Evolutionary conservation across 2,329 filamentous ascomycete genomes (phyloP).

Genomic region (Daldinia sp.): DNA sequence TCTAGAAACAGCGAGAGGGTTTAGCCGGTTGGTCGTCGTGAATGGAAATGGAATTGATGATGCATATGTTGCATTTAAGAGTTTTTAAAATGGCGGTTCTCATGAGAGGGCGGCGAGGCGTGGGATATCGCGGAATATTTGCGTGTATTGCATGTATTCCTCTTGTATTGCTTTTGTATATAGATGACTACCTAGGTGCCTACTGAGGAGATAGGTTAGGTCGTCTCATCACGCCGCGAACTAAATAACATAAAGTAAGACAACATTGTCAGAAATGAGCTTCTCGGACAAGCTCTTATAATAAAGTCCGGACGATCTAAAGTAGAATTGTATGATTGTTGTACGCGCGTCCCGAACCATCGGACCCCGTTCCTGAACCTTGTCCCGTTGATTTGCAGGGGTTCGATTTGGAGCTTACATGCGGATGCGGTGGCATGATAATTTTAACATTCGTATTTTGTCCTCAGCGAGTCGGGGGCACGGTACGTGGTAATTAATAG

Average conservation of each 20-base stretch:
- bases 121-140: background rate
- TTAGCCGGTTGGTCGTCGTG: background rate
- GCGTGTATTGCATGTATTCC: background rate
- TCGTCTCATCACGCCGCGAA: background rate
- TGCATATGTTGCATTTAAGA: constrained; percentile 1
- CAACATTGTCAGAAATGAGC: background rate
- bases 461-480: background rate
- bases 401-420: background rate
- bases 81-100: background rate
- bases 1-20: background rate
- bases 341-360: constrained; percentile 5
- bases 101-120: background rate
- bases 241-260: background rate
- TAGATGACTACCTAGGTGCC: background rate
- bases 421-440: background rate
- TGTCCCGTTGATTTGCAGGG: background rate
- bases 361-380: background rate
- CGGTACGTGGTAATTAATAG: too few relatives aligned
- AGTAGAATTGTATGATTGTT: background rate
- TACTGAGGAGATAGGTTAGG: background rate
- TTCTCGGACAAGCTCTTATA: background rate
- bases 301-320: background rate
- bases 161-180: constrained; percentile 1
- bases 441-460: background rate
- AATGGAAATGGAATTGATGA: constrained; percentile 4